These are phyloP conservation scores for Talaromyces liani DNA, from an alignment of 495 filamentous ascomycete genomes.

Conservation along the genomic window DNA sequence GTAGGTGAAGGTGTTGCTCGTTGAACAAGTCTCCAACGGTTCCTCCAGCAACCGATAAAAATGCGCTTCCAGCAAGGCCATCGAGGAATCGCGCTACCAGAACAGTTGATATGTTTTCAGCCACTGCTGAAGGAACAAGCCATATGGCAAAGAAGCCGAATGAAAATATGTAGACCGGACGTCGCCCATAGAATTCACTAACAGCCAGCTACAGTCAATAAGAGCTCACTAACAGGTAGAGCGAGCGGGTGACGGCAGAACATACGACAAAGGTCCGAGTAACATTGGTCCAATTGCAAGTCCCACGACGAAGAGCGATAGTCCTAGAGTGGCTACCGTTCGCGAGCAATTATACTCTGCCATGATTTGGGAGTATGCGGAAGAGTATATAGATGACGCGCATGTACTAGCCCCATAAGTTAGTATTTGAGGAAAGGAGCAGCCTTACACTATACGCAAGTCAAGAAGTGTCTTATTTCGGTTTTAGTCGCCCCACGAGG, in stretches of 20 bases:
- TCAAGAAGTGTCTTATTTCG: no score
- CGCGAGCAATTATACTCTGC: slow-evolving; percentile 61
- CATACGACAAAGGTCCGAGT: slow-evolving; percentile 49
- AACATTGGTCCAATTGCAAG: slow-evolving; percentile 63
- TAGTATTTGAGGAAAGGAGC: no score
- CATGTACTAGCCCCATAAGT: slow-evolving; percentile 53
- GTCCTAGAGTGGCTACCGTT: slow-evolving; percentile 66
- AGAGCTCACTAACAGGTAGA: not conserved
- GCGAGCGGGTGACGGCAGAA: not conserved
- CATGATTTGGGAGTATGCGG: slow-evolving; percentile 74
- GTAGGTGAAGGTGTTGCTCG: slow-evolving; percentile 61
- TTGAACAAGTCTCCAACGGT: slow-evolving; percentile 86
- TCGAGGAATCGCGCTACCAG: slow-evolving; percentile 76
- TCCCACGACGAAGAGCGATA: slow-evolving; percentile 76
- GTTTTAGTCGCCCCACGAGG: no score
- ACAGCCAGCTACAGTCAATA: not conserved
- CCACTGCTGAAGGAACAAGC: slow-evolving; percentile 82
- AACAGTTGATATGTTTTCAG: slow-evolving; percentile 76
- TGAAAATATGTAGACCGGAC: slow-evolving; percentile 74
- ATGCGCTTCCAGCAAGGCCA: slow-evolving; percentile 78
- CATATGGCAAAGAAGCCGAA: slow-evolving; percentile 76
- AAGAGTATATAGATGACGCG: slow-evolving; percentile 81
- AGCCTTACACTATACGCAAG: no score
- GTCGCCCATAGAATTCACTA: slow-evolving; percentile 73
- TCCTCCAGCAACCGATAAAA: slow-evolving; percentile 82